These are phyloP conservation scores for Aspergillus uvarum DNA, from an alignment of 2,329 filamentous ascomycete species.

Conservation along the genomic window DNA sequence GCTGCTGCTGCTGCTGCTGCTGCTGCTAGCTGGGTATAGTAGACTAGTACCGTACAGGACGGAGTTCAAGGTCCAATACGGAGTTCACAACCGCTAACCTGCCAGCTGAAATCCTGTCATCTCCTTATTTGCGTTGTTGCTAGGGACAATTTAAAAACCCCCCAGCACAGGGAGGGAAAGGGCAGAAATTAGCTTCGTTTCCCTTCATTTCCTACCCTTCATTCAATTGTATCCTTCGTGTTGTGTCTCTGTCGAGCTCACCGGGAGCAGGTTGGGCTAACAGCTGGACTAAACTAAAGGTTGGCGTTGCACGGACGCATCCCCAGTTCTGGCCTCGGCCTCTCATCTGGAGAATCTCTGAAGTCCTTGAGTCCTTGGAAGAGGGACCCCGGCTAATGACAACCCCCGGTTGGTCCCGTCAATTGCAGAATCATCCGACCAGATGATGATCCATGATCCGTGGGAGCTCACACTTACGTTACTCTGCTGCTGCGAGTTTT, in stretches of 20 bases:
- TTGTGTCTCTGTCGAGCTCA: neutral
- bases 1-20: neutral
- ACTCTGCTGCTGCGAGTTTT: neutral
- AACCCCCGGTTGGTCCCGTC: constrained; percentile 10
- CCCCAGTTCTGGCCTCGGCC: constrained; percentile 5
- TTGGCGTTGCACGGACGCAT: constrained; percentile 13
- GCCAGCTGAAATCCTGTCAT: neutral
- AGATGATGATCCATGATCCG: constrained; percentile 9
- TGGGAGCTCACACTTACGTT: neutral
- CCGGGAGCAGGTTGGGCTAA: neutral
- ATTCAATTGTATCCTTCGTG: neutral
- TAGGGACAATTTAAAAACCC: neutral
- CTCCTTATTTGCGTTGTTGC: neutral
- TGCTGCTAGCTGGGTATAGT: neutral
- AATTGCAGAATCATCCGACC: constrained; percentile 17
- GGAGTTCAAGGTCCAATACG: neutral
- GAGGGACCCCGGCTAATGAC: constrained; percentile 11
- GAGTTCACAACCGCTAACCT: neutral
- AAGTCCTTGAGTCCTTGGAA: neutral
- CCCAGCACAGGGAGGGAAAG: neutral
- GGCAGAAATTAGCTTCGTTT: neutral
- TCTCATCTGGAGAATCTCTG: too few species aligned
- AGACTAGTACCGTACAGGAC: neutral
- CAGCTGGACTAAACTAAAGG: neutral
- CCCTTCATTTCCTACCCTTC: neutral